Percentiles rank a stretch among this genome's conserved stretches.
Evolutionary conservation across 164 flowering plant genomes (phyloP).

Genomic region (Magnolia changhungtana): DNA sequence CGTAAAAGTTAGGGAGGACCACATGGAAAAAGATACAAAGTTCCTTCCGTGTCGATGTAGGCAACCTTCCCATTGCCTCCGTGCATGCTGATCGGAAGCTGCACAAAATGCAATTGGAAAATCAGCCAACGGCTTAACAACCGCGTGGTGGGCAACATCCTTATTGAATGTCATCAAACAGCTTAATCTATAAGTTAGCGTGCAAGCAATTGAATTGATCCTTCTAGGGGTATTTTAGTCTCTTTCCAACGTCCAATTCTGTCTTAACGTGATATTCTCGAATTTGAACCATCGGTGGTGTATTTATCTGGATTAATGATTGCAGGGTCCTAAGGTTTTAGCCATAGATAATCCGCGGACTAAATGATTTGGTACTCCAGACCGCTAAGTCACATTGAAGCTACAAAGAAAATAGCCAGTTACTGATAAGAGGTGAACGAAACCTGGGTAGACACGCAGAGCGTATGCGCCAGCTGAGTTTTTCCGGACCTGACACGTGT

Average conservation of each 20-base stretch:
- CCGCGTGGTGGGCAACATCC: too few species aligned
- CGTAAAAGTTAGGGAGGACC: background rate
- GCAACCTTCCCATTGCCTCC: slow-evolving; percentile 99
- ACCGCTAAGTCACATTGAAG: background rate
- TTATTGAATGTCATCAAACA: too few species aligned
- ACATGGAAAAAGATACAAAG: slow-evolving; percentile 71
- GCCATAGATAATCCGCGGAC: too few species aligned
- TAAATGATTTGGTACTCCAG: background rate
- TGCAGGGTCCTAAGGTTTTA: too few species aligned
- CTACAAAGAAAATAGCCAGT: background rate
- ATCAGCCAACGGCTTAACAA: background rate
- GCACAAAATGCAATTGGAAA: slow-evolving; percentile 23
- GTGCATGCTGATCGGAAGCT: slow-evolving; percentile 87
- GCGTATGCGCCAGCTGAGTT: slow-evolving; percentile 99
- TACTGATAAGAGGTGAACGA: background rate
- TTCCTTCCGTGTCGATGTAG: slow-evolving; percentile 98
- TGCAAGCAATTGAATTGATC: too few species aligned
- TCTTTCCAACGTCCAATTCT: too few species aligned
- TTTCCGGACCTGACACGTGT: slow-evolving; percentile 73
- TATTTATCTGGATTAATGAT: too few species aligned
- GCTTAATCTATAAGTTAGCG: too few species aligned
- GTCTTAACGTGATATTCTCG: too few species aligned
- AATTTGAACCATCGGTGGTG: too few species aligned
- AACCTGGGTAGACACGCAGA: slow-evolving; percentile 96
- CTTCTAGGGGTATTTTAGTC: too few species aligned